These are phyloP conservation scores for Nissolia schottii DNA, from an alignment of 306 rosid genomes.

Conservation along the genomic window DNA sequence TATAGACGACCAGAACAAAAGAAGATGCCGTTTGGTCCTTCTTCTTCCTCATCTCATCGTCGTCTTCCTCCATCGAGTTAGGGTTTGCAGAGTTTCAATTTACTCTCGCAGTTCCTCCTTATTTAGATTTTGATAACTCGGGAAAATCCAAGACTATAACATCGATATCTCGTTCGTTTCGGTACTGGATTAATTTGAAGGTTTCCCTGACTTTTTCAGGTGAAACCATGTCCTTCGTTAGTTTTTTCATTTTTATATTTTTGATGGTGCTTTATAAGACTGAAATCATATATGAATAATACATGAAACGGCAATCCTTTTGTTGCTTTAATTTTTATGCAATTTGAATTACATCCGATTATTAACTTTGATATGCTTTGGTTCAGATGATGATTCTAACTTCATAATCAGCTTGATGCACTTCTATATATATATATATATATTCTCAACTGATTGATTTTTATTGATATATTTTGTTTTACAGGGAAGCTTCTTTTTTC, in stretches of 20 bases:
- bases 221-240: neutral
- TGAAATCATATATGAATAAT: neutral
- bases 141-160: neutral
- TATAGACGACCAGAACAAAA: neutral
- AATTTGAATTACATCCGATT: neutral
- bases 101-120: neutral
- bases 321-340: neutral
- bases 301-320: neutral
- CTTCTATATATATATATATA: neutral
- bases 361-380: neutral
- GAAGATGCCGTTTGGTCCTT: neutral
- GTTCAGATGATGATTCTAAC: neutral
- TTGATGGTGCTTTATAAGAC: neutral
- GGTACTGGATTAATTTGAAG: slow-evolving; percentile 5
- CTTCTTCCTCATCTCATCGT: neutral
- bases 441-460: neutral
- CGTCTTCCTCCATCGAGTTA: slow-evolving; percentile 7
- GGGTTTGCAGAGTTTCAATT: slow-evolving; percentile 32
- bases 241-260: neutral
- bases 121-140: neutral
- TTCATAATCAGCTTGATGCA: neutral
- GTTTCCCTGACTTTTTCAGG: slow-evolving; percentile 28
- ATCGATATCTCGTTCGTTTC: neutral
- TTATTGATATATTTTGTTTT: neutral
- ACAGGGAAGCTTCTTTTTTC: slow-evolving; percentile 1